Conservation (phyloP, 352 stramenopile species). For the Stephanocyclus meneghinianus region DNA sequence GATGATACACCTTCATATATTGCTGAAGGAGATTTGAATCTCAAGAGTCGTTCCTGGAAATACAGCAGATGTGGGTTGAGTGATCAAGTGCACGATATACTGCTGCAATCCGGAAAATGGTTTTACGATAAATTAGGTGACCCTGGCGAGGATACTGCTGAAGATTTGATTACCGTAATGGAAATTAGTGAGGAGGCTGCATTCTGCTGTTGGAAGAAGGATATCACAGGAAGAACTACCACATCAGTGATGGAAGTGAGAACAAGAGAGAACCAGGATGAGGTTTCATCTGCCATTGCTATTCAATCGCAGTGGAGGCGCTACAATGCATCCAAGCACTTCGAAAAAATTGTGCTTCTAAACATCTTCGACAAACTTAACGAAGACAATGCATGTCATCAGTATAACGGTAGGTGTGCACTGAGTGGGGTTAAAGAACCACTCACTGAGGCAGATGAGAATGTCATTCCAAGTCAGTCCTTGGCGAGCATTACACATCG, state of each 20-base stretch:
- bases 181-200: constrained; percentile 9
- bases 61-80: constrained; percentile 7
- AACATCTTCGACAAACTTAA: not conserved
- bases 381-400: not conserved
- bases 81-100: constrained; percentile 8
- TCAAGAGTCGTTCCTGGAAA: constrained; percentile 2
- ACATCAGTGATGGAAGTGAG: not conserved
- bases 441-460: too few species aligned
- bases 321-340: not conserved
- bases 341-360: not conserved
- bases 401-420: not conserved
- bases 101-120: constrained; percentile 10
- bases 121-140: constrained; percentile 11
- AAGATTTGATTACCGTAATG: constrained; percentile 17
- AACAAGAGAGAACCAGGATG: not conserved
- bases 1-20: not conserved
- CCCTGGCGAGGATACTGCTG: not conserved
- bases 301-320: constrained; percentile 10
- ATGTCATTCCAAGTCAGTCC: too few species aligned
- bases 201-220: constrained; percentile 13
- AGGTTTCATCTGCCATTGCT: not conserved
- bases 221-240: not conserved
- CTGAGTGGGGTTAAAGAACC: too few species aligned
- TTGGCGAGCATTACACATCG: too few species aligned
- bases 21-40: not conserved